A percentile compares a stretch with the other conserved stretches of the same genome.
These are phyloP conservation scores for Vanderwaltozyma verrucispora DNA, from an alignment of 805 yeast genomes.

Conservation along the genomic window DNA sequence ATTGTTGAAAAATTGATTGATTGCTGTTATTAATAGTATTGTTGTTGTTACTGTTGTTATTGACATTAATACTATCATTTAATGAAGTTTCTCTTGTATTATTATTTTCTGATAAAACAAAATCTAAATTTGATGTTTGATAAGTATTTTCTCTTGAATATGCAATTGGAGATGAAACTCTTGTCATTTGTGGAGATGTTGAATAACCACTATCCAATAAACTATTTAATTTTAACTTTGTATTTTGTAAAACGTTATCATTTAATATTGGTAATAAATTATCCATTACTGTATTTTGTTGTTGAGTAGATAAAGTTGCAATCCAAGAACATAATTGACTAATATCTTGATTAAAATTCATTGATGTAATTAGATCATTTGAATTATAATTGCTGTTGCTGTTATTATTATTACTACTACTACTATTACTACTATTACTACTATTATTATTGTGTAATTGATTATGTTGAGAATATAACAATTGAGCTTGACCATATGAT, in stretches of 20 bases:
- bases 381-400: neutral
- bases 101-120: conserved; percentile 6
- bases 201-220: conserved; percentile 2
- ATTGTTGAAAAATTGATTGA: neutral
- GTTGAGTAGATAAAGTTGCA: conserved; percentile 39
- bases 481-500: neutral
- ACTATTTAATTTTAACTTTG: conserved; percentile 38
- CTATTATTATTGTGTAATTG: too few species aligned
- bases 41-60: neutral
- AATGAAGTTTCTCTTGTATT: conserved; percentile 6
- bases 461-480: neutral
- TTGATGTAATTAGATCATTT: neutral
- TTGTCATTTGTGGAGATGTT: conserved; percentile 16
- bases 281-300: conserved; percentile 44
- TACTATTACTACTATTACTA: too few species aligned
- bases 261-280: conserved; percentile 41
- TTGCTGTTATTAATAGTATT: neutral
- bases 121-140: conserved; percentile 9
- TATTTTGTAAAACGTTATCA: conserved; percentile 40
- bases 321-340: conserved; percentile 42
- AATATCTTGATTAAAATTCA: conserved; percentile 38
- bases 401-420: conserved; percentile 2
- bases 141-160: conserved; percentile 9
- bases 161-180: conserved; percentile 22
- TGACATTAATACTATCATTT: neutral